Percentiles rank a stretch among this genome's conserved stretches.
These are phyloP conservation scores for Cryptococcus neoformans DNA, from an alignment of 1,284 basidiomycete species.

Conservation along the genomic window DNA sequence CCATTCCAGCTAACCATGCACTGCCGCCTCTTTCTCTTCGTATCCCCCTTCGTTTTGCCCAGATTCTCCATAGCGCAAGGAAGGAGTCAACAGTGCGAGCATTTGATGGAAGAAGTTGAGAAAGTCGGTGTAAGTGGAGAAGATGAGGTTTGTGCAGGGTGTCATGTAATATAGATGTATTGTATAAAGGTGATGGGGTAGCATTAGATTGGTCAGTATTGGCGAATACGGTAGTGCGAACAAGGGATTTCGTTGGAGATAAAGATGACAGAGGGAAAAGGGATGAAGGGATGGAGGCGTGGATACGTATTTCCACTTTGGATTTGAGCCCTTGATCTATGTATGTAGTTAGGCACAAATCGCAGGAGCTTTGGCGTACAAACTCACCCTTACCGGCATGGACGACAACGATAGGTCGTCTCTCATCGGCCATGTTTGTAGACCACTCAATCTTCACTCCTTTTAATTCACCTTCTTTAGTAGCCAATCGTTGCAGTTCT, in stretches of 20 bases:
- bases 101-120: slow-evolving; percentile 58
- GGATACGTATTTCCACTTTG: slow-evolving; percentile 67
- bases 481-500: slow-evolving; percentile 54
- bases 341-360: not conserved
- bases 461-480: slow-evolving; percentile 60
- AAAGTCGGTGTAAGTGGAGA: slow-evolving; percentile 64
- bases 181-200: slow-evolving; percentile 71
- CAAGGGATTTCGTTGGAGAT: slow-evolving; percentile 70
- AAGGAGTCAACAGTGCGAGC: slow-evolving; percentile 63
- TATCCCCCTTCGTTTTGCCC: slow-evolving; percentile 86
- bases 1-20: slow-evolving; percentile 66
- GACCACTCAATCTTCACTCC: slow-evolving; percentile 61
- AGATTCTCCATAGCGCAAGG: slow-evolving; percentile 74
- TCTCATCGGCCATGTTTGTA: slow-evolving; percentile 59
- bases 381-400: slow-evolving; percentile 18
- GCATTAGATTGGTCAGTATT: slow-evolving; percentile 10
- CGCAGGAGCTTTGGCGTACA: not conserved
- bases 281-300: slow-evolving; percentile 62
- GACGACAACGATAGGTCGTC: slow-evolving; percentile 25
- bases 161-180: slow-evolving; percentile 67
- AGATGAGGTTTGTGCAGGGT: slow-evolving; percentile 65
- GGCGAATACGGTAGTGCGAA: slow-evolving; percentile 48
- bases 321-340: slow-evolving; percentile 62
- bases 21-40: slow-evolving; percentile 56
- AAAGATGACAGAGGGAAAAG: slow-evolving; percentile 64